Base-by-base conservation (phyloP, 805 yeast species). In the Scheffersomyces ergatensis region DNA sequence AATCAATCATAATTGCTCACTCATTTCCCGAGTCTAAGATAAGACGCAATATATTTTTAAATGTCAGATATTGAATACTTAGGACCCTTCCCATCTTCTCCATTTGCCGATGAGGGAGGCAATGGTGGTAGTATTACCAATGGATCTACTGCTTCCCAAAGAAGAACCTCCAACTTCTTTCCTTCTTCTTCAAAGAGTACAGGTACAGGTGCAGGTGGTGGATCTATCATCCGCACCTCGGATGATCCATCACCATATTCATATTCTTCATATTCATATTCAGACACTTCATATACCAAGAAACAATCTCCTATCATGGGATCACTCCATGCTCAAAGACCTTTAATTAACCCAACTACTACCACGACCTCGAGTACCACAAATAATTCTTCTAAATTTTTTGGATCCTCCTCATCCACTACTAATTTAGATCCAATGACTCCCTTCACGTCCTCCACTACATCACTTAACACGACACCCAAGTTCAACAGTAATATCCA, bases 81-180 rank as follows among this genome's bases (percentile, higher is more conserved):
- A 16, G 9, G 19, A n/a, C 17, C 29, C 8, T 14, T 13, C n/a
- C 25, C 31, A 14, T 6, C 23, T n/a, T 13, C 24, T 13, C 23
- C 24, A 21, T 34, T 16, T 30, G 24, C 13, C 21, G 33, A 21
- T 7, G n/a, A n/a, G n/a, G n/a, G n/a, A n/a, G n/a, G n/a, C n/a
- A n/a, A n/a, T n/a, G n/a, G n/a, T n/a, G n/a, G n/a, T n/a, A n/a
- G n/a, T n/a, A n/a, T n/a, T n/a, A n/a, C 33, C 13, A 23, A 16
- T 14, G n/a, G 11, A 4, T 21, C 19, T 14, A n/a, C n/a, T n/a
- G n/a, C n/a, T n/a, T n/a, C n/a, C 15, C 33, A 37, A 16, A 37
- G 46, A 25, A 18, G 42, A 23, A 43, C 39, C 6, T 43, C 46
- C 6, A 43, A 43, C 29, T 39, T 43, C 26, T 36, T 37, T 35